These are phyloP conservation scores for Daldinia sp. DNA, from an alignment of 2,329 filamentous ascomycete species.

Conservation along the genomic window DNA sequence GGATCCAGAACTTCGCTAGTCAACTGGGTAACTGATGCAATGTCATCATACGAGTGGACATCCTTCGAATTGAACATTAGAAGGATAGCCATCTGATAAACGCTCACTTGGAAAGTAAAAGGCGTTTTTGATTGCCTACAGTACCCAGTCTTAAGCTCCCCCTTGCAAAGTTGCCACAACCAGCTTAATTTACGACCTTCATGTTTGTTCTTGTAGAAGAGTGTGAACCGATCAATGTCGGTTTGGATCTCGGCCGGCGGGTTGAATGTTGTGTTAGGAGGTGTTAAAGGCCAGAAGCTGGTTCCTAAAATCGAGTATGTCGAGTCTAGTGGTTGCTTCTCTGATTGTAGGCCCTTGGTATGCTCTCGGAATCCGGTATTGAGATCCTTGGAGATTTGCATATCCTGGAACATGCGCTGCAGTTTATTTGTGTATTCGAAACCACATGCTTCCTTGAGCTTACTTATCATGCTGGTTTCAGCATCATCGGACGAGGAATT, in stretches of 20 bases:
- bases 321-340: constrained; percentile 82
- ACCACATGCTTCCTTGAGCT: constrained; percentile 97
- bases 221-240: constrained; percentile 89
- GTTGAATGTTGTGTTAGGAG: constrained; percentile 88
- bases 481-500: constrained; percentile 97
- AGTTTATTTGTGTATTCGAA: constrained; percentile 99
- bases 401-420: constrained; percentile 99
- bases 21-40: constrained; percentile 82
- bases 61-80: constrained; percentile 95
- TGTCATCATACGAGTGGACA: constrained; percentile 86
- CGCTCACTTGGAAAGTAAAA: constrained; percentile 96
- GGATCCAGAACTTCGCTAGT: constrained; percentile 87
- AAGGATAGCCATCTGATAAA: constrained; percentile 97
- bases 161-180: constrained; percentile 98
- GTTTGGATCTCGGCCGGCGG: constrained; percentile 86
- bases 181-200: constrained; percentile 96
- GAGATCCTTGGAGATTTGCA: constrained; percentile 98
- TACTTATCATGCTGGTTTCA: constrained; percentile 99
- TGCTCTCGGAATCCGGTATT: constrained; percentile 90
- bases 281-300: constrained; percentile 93
- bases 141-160: constrained; percentile 94
- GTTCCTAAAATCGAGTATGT: constrained; percentile 94
- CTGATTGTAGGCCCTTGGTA: constrained; percentile 71
- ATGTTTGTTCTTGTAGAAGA: constrained; percentile 96
- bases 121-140: constrained; percentile 89